Evolutionary conservation across 192 early-diverging fungal genomes (phyloP).

Genomic region (Phlyctochytrium bullatum): DNA sequence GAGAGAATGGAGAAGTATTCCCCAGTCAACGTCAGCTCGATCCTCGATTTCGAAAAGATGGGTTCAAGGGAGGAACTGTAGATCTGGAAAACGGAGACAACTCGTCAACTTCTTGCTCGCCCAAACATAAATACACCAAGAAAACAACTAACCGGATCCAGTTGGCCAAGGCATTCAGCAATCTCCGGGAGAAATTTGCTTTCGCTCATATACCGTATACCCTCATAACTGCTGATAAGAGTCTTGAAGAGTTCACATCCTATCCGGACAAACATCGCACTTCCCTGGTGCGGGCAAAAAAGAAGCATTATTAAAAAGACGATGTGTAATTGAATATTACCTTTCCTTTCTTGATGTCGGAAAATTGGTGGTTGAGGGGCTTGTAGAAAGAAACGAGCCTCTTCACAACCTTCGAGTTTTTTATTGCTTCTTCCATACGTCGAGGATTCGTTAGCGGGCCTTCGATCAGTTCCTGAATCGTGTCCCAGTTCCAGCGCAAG

Average conservation of each 20-base stretch:
- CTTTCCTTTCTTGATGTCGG: conserved; percentile 56
- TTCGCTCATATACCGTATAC: conserved; percentile 65
- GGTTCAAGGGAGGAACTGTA: conserved; percentile 43
- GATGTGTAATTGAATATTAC: no score
- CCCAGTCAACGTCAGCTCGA: conserved; percentile 67
- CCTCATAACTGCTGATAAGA: conserved; percentile 60
- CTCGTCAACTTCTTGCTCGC: not conserved
- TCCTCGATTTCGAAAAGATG: conserved; percentile 71
- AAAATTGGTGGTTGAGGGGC: conserved; percentile 70
- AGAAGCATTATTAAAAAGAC: conserved; percentile 10
- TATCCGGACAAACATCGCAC: conserved; percentile 53
- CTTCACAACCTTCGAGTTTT: conserved; percentile 68
- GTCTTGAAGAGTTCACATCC: conserved; percentile 71
- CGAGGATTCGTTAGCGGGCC: conserved; percentile 72
- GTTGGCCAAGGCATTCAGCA: conserved; percentile 66
- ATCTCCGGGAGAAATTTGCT: conserved; percentile 70
- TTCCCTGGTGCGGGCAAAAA: conserved; percentile 20
- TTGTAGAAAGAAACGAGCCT: conserved; percentile 71
- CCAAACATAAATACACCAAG: not conserved
- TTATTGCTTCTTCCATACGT: conserved; percentile 72
- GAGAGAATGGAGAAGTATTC: conserved; percentile 81
- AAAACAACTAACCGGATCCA: conserved; percentile 68
- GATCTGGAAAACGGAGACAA: not conserved
- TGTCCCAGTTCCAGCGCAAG: conserved; percentile 78
- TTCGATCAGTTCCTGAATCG: conserved; percentile 69